phyloP scores from a whole-genome alignment of 345 rosid species.

The Populus ilicifolia region DNA sequence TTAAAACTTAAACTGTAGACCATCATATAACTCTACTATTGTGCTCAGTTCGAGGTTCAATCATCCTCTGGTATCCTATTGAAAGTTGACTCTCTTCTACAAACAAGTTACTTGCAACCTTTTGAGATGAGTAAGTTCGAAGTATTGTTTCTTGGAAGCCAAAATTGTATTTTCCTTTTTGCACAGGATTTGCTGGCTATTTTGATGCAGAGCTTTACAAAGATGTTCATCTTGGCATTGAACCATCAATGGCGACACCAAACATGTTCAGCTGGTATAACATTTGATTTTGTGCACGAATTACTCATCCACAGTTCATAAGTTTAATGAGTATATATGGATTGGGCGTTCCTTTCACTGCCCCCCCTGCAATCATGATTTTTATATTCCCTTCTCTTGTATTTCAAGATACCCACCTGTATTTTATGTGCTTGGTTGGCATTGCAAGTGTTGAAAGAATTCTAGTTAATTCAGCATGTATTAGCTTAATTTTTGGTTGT shows the following conservation, averaged over 20 bases:
- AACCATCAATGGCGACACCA: slow-evolving; percentile 86
- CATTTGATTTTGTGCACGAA: not conserved
- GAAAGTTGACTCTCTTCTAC: not conserved
- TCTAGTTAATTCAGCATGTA: not conserved
- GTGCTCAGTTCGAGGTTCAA: not conserved
- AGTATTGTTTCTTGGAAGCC: not conserved
- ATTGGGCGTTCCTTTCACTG: not conserved
- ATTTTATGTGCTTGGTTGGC: not conserved
- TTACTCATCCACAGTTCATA: not conserved
- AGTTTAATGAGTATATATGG: not conserved
- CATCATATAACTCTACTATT: not conserved
- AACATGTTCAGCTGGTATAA: slow-evolving; percentile 98
- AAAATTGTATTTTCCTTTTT: not conserved
- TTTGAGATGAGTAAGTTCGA: too few species aligned
- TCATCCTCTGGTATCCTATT: not conserved
- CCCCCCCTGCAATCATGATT: not conserved
- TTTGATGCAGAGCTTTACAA: slow-evolving; percentile 86
- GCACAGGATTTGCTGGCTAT: slow-evolving; percentile 89
- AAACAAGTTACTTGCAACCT: not conserved
- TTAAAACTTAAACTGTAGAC: not conserved
- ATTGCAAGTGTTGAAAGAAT: not conserved
- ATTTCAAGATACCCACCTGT: not conserved
- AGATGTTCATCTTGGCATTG: slow-evolving; percentile 95
- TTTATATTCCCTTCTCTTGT: not conserved
- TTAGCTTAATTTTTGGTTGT: not conserved